These are phyloP conservation scores for Phlyctochytrium arcticum DNA, from an alignment of 192 early-diverging fungal genomes.

Conservation along the genomic window DNA sequence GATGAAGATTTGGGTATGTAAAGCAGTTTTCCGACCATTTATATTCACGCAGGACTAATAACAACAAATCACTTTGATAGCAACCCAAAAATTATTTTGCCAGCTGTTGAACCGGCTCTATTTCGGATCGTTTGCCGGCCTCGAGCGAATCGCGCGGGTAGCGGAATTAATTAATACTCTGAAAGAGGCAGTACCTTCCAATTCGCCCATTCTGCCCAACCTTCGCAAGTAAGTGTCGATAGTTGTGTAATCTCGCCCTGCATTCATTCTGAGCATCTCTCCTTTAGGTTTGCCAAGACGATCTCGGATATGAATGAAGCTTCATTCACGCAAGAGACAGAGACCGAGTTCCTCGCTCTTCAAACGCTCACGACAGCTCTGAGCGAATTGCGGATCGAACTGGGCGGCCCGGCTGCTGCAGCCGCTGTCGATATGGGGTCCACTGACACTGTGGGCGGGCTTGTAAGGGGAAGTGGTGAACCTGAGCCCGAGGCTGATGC, in stretches of 20 bases:
- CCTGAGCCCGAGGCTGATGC: too few species aligned
- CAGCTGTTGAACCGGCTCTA: conserved; percentile 59
- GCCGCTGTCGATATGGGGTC: too few species aligned
- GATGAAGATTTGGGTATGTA: conserved; percentile 34
- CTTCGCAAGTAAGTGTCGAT: conserved; percentile 11
- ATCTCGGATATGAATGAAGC: conserved; percentile 6
- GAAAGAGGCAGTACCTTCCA: background rate
- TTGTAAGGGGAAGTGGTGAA: too few species aligned
- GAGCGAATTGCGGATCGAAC: conserved; percentile 14
- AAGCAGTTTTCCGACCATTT: too few species aligned
- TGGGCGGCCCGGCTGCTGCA: background rate
- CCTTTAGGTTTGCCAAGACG: conserved; percentile 1
- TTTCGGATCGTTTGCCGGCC: conserved; percentile 16
- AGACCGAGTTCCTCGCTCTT: background rate
- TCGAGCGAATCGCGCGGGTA: background rate
- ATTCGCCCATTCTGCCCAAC: background rate
- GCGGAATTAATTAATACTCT: conserved; percentile 2
- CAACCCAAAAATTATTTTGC: conserved; percentile 57
- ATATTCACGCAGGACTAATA: too few species aligned
- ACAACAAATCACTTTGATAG: too few species aligned
- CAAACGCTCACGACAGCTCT: conserved; percentile 5
- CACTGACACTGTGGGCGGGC: too few species aligned
- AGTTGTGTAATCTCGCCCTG: background rate
- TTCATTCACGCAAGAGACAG: background rate
- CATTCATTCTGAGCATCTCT: background rate